These are phyloP conservation scores for Aspergillus cejpii DNA, from an alignment of 2,329 filamentous ascomycete genomes.

Conservation along the genomic window DNA sequence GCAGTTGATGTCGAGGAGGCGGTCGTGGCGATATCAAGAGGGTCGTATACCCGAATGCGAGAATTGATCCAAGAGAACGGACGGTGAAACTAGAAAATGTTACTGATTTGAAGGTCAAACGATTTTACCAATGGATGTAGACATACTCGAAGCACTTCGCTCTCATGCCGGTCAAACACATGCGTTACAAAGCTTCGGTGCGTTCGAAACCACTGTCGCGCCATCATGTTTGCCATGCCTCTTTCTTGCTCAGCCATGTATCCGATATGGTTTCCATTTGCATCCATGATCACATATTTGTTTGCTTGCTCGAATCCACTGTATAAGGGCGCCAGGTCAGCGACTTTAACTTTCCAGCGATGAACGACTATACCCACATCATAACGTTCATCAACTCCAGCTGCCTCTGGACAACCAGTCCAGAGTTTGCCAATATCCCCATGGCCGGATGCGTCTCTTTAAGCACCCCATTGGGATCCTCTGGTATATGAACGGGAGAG, in stretches of 20 bases:
- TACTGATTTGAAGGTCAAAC: slow-evolving; percentile 4
- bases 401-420: slow-evolving; percentile 56
- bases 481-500: slow-evolving; percentile 55
- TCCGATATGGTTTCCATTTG: slow-evolving; percentile 56
- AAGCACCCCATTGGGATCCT: slow-evolving; percentile 55
- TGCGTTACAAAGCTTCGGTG: slow-evolving; percentile 60
- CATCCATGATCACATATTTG: slow-evolving; percentile 59
- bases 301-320: slow-evolving; percentile 61
- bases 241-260: slow-evolving; percentile 60
- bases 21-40: slow-evolving; percentile 34
- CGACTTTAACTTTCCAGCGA: not conserved
- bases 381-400: slow-evolving; percentile 61
- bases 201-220: slow-evolving; percentile 55
- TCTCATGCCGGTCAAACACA: slow-evolving; percentile 56
- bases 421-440: slow-evolving; percentile 54
- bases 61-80: slow-evolving; percentile 60
- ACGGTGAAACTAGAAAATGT: slow-evolving; percentile 47
- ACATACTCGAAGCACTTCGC: slow-evolving; percentile 51
- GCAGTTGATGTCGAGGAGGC: slow-evolving; percentile 38
- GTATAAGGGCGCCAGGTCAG: slow-evolving; percentile 1
- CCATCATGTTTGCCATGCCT: slow-evolving; percentile 51
- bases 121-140: not conserved
- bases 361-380: slow-evolving; percentile 34
- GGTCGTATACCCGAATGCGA: slow-evolving; percentile 52
- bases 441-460: slow-evolving; percentile 53